Base-by-base conservation (phyloP, 2,329 filamentous ascomycete genomes). In the Exophiala sp. region DNA sequence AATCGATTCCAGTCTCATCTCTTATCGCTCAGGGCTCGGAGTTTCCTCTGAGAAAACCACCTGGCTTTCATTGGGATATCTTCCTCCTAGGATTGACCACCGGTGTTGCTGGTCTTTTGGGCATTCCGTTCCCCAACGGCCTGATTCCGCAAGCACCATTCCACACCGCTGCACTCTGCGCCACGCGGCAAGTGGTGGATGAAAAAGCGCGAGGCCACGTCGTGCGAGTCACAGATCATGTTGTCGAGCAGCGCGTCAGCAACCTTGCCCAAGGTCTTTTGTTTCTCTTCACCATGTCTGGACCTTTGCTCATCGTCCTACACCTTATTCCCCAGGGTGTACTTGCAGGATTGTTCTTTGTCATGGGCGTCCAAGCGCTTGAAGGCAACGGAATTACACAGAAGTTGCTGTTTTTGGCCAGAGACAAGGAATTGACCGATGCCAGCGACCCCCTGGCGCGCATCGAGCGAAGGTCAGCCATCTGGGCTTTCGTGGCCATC, bases 21-120 rank as follows among this genome's bases (percentile, higher is more conserved):
- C 80, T 92, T 29, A 91, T 91, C 50, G 87, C 88, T 9, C 88
- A 92, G 66, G 89, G 88, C 46, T 91, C 86, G 58, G 88, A 92
- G 65, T 92, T 90, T 59, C 88, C 88, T 1, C 81, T 92, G 9
- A 79, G 82, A 18, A 92, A 92, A 65, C 88, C 89, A 2, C 87
- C 88, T 41, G 88, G 88, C 11, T 92, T 92, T 66, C 88, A 92
- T 71, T 92, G 88, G 88, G 88, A 92, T 63, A 70, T 92, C 36
- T 91, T 91, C 72, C 81, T 92, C 29, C 82, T 92, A 1, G 89
- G 89, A 3, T 73, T 89, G 24, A 91, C 88, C 1, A 91, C 88
- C 0, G 87, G 86, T 46, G 72, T 91, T 24, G 85, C 87, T 2
- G 88, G 88, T 9, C 76, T 92, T 21, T 76, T 92, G 11, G 88